Evolutionary conservation across 768 basidiomycete genomes (phyloP).

Genomic region (Boletus subparvulus): DNA sequence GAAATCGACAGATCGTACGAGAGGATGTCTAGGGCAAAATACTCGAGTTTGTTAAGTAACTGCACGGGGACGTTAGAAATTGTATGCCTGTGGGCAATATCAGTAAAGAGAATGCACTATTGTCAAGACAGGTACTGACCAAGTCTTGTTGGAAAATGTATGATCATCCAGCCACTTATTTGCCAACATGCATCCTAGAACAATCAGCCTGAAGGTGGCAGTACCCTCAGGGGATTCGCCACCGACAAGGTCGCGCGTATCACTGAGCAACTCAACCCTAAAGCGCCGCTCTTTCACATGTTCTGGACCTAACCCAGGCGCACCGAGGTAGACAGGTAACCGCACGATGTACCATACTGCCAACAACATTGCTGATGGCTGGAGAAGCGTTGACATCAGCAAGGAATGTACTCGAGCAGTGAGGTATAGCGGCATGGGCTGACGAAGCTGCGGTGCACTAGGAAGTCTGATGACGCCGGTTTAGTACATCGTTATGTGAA

Average conservation of each 20-base stretch:
- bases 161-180: constrained; percentile 91
- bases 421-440: constrained; percentile 45
- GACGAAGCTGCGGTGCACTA: constrained; percentile 35
- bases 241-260: constrained; percentile 42
- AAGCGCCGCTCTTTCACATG: constrained; percentile 61
- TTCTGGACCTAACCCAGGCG: constrained; percentile 49
- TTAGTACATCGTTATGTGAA: constrained; percentile 2
- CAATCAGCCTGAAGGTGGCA: constrained; percentile 70
- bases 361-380: constrained; percentile 77
- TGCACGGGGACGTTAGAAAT: constrained; percentile 76
- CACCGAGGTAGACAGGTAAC: constrained; percentile 67
- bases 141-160: constrained; percentile 87
- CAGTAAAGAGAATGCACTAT: neutral
- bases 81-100: constrained; percentile 56
- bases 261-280: constrained; percentile 61
- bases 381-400: constrained; percentile 73
- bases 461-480: constrained; percentile 20
- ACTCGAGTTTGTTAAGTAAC: constrained; percentile 68
- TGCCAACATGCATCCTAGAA: constrained; percentile 81
- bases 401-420: constrained; percentile 67
- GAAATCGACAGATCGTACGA: constrained; percentile 69
- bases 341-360: constrained; percentile 82
- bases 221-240: constrained; percentile 51
- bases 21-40: constrained; percentile 68
- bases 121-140: constrained; percentile 44